phyloP scores from a whole-genome alignment of 73 alveolate genomes.

The Symbiodinium pilosum region DNA sequence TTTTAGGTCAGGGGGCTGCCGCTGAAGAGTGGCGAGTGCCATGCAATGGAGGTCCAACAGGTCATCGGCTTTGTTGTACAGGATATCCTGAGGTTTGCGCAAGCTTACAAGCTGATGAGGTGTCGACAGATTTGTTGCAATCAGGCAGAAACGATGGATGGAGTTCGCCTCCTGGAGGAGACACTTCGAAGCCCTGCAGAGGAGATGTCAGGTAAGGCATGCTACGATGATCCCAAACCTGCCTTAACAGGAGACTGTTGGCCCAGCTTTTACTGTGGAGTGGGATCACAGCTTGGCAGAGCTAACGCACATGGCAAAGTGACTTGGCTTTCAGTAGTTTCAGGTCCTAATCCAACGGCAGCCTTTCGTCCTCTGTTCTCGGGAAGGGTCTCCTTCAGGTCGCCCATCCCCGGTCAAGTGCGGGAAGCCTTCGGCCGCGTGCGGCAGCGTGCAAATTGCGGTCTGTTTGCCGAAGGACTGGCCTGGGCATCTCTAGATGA shows the following conservation, averaged over 20 bases:
- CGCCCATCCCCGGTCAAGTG: slow-evolving; percentile 36
- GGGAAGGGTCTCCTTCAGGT: background rate
- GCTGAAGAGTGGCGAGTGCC: no score
- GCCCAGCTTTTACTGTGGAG: slow-evolving; percentile 38
- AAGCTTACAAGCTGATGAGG: no score
- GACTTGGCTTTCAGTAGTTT: background rate
- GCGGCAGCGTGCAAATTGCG: slow-evolving; percentile 53
- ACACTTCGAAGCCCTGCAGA: background rate
- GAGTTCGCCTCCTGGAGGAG: background rate
- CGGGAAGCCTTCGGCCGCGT: slow-evolving; percentile 42
- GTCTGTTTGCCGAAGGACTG: slow-evolving; percentile 25
- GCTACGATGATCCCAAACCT: background rate
- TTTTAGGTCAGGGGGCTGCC: no score
- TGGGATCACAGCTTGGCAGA: slow-evolving; percentile 74
- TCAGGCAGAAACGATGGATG: background rate
- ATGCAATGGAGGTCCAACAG: no score
- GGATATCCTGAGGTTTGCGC: no score
- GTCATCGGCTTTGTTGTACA: no score
- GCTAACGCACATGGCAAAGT: slow-evolving; percentile 53
- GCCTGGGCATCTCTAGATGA: slow-evolving; percentile 76
- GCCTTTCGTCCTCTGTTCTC: no score
- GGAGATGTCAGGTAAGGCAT: background rate
- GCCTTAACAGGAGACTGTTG: background rate
- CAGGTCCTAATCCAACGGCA: no score
- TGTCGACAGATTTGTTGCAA: no score